Percentiles rank a stretch among this genome's conserved stretches.
Conservation (phyloP, 169 alveolate species). For the Sarcocystis neurona region DNA sequence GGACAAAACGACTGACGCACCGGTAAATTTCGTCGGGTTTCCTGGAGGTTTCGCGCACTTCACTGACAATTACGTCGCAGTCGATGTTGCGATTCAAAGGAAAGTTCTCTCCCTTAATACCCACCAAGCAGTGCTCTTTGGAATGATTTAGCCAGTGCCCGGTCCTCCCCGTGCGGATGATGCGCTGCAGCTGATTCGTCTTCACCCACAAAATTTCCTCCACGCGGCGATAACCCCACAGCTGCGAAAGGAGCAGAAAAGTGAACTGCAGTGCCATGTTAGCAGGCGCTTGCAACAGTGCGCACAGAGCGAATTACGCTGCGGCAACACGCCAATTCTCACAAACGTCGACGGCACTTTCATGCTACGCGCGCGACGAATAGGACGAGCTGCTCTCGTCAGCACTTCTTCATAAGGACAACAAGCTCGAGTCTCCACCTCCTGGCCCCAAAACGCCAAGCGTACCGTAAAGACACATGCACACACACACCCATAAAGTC, state of each 20-base stretch:
- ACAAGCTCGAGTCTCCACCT: too few relatives aligned
- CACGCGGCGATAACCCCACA: conserved; percentile 95
- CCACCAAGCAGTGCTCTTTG: conserved; percentile 78
- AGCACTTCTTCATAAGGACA: too few relatives aligned
- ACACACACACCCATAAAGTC: too few relatives aligned
- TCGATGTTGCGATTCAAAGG: conserved; percentile 87
- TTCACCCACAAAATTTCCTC: conserved; percentile 96
- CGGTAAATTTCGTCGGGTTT: conserved; percentile 95
- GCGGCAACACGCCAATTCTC: too few relatives aligned
- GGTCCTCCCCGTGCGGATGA: conserved; percentile 95
- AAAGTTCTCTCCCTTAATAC: conserved; percentile 78
- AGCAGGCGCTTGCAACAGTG: too few relatives aligned
- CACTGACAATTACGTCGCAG: conserved; percentile 92
- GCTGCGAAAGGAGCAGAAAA: conserved; percentile 39
- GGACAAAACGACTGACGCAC: neutral
- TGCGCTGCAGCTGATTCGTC: conserved; percentile 92
- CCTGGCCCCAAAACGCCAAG: too few relatives aligned
- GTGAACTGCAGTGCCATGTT: too few relatives aligned
- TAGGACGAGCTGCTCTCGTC: too few relatives aligned
- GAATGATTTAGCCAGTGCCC: conserved; percentile 97
- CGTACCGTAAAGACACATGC: too few relatives aligned
- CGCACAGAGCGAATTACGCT: too few relatives aligned
- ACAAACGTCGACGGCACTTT: too few relatives aligned
- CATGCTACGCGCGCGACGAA: too few relatives aligned
- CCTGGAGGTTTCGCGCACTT: conserved; percentile 93